Conservation (phyloP, 1,284 basidiomycete genomes). For the Dichomitus squalens region DNA sequence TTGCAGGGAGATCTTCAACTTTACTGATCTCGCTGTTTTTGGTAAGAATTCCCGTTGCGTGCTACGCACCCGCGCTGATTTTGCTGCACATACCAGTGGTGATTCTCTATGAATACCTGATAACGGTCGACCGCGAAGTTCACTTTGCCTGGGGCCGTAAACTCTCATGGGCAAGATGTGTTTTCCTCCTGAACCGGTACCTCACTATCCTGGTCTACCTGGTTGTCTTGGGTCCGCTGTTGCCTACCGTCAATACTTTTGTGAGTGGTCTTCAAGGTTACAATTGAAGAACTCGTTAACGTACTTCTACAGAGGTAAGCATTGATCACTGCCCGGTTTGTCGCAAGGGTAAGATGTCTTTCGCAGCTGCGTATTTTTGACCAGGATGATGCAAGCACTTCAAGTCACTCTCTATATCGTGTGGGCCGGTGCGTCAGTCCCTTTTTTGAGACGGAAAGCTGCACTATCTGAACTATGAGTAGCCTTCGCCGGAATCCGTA, state of each 20-base stretch:
- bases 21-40: constrained; percentile 16
- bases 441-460: neutral
- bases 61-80: neutral
- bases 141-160: constrained; percentile 19
- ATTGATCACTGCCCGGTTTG: neutral
- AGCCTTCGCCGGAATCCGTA: constrained; percentile 19
- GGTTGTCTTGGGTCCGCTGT: constrained; percentile 13
- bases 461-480: neutral
- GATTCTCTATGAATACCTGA: constrained; percentile 14
- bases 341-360: neutral
- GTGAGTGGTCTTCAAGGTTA: constrained; percentile 1
- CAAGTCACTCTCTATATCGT: constrained; percentile 11
- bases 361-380: constrained; percentile 5
- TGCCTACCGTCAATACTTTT: constrained; percentile 3
- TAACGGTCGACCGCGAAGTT: constrained; percentile 21
- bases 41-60: constrained; percentile 4
- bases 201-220: constrained; percentile 11
- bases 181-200: constrained; percentile 21
- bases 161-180: constrained; percentile 8
- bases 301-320: constrained; percentile 8
- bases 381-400: constrained; percentile 1
- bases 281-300: neutral
- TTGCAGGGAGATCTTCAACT: constrained; percentile 14
- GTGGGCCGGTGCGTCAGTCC: constrained; percentile 16
- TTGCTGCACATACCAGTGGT: constrained; percentile 5